These are phyloP conservation scores for Talaromyces adpressus DNA, from an alignment of 495 filamentous ascomycete species.

Conservation along the genomic window DNA sequence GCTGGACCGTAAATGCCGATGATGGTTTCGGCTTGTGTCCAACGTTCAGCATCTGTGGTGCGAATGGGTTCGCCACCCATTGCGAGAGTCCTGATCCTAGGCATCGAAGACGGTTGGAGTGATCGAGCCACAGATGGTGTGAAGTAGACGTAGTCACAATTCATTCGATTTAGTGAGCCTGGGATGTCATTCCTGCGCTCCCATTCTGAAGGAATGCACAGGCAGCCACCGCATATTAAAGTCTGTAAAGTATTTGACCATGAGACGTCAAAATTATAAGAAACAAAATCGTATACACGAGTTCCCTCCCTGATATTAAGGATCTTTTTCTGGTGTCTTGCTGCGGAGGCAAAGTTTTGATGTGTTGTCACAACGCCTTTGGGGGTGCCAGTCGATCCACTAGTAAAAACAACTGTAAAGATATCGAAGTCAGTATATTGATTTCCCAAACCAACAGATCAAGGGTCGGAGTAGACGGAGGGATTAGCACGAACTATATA, in stretches of 20 bases:
- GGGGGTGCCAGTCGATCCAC: neutral
- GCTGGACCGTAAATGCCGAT: conserved; percentile 41
- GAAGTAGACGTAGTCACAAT: conserved; percentile 18
- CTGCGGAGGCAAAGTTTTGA: neutral
- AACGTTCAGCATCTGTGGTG: conserved; percentile 6
- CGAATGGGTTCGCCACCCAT: conserved; percentile 25
- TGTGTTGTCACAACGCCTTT: conserved; percentile 6
- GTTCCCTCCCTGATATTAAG: neutral
- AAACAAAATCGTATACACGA: conserved; percentile 41
- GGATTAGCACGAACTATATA: neutral
- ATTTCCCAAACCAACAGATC: neutral
- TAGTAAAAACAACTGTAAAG: conserved; percentile 6
- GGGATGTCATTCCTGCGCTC: conserved; percentile 22
- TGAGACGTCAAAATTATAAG: conserved; percentile 45
- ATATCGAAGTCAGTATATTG: neutral
- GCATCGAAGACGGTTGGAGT: conserved; percentile 21
- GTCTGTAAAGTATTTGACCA: conserved; percentile 46
- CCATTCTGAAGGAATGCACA: conserved; percentile 49
- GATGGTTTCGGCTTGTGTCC: neutral
- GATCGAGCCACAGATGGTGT: conserved; percentile 40
- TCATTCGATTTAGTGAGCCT: conserved; percentile 17
- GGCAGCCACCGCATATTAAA: conserved; percentile 36
- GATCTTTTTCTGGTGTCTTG: neutral
- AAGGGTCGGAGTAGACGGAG: neutral
- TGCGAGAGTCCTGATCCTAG: conserved; percentile 22